phyloP scores from a whole-genome alignment of 306 rosid genomes.

The Cicer arietinum region DNA sequence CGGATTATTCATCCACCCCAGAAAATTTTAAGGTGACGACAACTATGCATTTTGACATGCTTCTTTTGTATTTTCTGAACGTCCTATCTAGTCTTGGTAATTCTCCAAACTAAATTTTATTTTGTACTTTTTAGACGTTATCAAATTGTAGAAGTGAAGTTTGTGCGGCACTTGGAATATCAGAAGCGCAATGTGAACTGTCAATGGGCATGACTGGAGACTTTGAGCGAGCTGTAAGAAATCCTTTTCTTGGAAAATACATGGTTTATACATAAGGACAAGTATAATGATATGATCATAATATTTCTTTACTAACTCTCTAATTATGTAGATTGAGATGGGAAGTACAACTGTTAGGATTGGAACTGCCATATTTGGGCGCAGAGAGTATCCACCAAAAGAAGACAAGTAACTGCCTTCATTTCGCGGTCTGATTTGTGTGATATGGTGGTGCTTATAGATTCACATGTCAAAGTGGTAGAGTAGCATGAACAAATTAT shows the following conservation, averaged over 20 bases:
- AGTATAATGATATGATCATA: constrained; percentile 13
- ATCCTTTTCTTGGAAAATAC: constrained; percentile 8
- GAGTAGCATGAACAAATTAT: constrained; percentile 31
- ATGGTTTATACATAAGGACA: constrained; percentile 3
- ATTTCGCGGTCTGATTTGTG: constrained; percentile 26
- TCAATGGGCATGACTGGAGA: constrained; percentile 99
- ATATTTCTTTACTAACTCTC: constrained; percentile 10
- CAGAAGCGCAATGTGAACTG: constrained; percentile 81
- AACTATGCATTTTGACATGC: constrained; percentile 8
- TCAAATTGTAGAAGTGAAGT: constrained; percentile 78
- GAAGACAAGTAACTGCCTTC: constrained; percentile 42
- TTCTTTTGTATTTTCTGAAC: constrained; percentile 1
- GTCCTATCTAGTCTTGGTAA: constrained; percentile 30
- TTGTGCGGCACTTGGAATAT: constrained; percentile 73
- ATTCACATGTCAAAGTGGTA: constrained; percentile 24
- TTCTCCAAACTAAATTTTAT: constrained; percentile 34
- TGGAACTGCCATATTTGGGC: constrained; percentile 90
- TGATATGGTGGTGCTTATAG: constrained; percentile 23
- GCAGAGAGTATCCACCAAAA: constrained; percentile 81
- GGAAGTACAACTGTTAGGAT: constrained; percentile 92
- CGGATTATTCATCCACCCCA: constrained; percentile 83
- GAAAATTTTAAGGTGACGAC: constrained; percentile 85
- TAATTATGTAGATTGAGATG: constrained; percentile 81
- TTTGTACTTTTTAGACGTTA: constrained; percentile 57
- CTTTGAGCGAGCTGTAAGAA: constrained; percentile 92